Evolutionary conservation across 2,329 filamentous ascomycete genomes (phyloP), one percentile per base, ranked within the genome.

Genomic region (Sordariomycetes sp.): DNA sequence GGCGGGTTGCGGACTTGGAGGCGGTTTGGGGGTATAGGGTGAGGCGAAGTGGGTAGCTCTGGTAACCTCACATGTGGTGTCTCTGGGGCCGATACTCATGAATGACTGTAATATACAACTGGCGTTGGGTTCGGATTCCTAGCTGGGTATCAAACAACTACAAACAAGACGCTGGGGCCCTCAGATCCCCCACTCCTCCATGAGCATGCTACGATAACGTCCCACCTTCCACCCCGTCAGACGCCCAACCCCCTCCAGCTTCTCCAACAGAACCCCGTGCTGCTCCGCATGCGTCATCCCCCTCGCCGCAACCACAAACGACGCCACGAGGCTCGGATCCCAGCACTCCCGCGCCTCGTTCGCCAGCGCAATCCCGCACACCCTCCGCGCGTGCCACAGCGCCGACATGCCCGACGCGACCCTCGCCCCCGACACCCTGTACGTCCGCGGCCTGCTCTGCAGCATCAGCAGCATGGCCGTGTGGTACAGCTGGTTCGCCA

Each of bases 401-500:
- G 72, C 68, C 1, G 77, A 79, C 61, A 71, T 66, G 1, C 68
- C 58, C 58, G 60, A 68, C 54, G 63, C 71, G 62, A 60, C 65
- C 8, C 28, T 46, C 16, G 68, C 65, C 24, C 66, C 65, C 14
- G 66, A 63, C 1, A 68, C 64, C 8, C 65, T 67, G 3, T 74
- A 65, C 2, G 73, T 76, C 4, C 75, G 72, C 20, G 80, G 79
- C 60, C 75, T 76, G 62, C 76, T 73, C 59, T 76, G 76, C 20
- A 83, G 71, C 58, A 83, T 66, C 0, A 81, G 64, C 8, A 81
- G 65, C 70, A 79, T 79, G 2, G 79, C 77, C 1, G 79, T 79
- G 61, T 83, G 80, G 62, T 81, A 82, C 2, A 82, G 68, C 62
- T 82, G 79, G 60, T 81, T 83, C 2, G 77, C 79, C 0, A 80